Evolutionary conservation across 192 early-diverging fungal genomes (phyloP).

Genomic region (Umbelopsis sp.): DNA sequence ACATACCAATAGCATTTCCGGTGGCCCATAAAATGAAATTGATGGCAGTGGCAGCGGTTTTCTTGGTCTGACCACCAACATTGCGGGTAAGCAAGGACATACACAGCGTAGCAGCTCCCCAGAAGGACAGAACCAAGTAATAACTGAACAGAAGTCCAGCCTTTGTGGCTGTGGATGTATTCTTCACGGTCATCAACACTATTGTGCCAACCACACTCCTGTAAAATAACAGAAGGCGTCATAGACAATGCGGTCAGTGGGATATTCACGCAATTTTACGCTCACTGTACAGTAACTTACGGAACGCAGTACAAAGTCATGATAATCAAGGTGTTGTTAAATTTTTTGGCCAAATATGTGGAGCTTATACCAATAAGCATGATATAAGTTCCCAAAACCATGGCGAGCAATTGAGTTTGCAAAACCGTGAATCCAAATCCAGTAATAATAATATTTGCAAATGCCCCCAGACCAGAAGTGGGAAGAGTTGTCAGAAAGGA

Average conservation of each 20-base stretch:
- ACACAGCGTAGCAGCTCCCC: conserved; percentile 23
- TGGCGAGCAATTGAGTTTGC: conserved; percentile 27
- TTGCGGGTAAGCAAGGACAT: conserved; percentile 26
- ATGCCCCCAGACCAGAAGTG: conserved; percentile 24
- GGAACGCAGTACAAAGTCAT: conserved; percentile 26
- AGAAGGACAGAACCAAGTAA: conserved; percentile 28
- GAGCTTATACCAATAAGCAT: conserved; percentile 18
- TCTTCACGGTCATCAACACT: conserved; percentile 28
- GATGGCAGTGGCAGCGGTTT: conserved; percentile 17
- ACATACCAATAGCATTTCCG: conserved; percentile 29
- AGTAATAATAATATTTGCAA: conserved; percentile 26
- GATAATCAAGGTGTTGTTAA: conserved; percentile 14
- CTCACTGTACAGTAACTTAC: conserved; percentile 3
- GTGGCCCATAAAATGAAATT: conserved; percentile 29
- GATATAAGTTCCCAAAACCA: conserved; percentile 26
- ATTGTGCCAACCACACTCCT: conserved; percentile 27
- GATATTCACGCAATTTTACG: not conserved
- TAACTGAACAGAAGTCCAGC: conserved; percentile 22
- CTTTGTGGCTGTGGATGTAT: conserved; percentile 18
- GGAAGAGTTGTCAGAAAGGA: conserved; percentile 24
- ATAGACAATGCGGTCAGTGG: not conserved
- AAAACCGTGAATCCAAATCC: conserved; percentile 27
- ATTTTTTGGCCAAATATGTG: conserved; percentile 23
- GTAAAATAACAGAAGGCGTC: not conserved
- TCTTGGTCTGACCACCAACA: conserved; percentile 32